A percentile compares a stretch with the other conserved stretches of the same genome.
These are phyloP conservation scores for Erodium trifolium DNA, from an alignment of 441 rosid genomes.

Conservation along the genomic window DNA sequence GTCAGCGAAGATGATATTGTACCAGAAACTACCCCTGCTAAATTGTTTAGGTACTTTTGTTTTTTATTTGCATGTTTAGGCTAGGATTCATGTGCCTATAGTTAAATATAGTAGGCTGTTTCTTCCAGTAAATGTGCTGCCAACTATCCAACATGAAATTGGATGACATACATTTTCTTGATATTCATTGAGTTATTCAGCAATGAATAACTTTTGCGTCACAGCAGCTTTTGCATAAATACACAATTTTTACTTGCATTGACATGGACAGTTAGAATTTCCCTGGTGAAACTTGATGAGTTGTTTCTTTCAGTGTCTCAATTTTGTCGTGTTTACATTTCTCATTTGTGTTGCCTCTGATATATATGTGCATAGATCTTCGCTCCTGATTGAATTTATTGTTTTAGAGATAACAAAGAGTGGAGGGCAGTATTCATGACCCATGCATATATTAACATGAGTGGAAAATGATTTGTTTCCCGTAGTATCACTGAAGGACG, in stretches of 20 bases:
- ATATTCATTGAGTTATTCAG: not conserved
- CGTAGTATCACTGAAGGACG: slow-evolving; percentile 62
- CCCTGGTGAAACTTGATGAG: not conserved
- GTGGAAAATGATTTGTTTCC: slow-evolving; percentile 9
- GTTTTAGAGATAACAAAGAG: not conserved
- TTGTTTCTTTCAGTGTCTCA: not conserved
- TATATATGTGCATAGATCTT: not conserved
- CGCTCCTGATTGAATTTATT: not conserved
- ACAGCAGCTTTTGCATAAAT: not conserved
- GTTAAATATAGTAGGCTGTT: slow-evolving; percentile 7
- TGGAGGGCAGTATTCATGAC: not conserved
- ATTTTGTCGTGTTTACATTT: not conserved
- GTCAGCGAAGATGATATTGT: slow-evolving; percentile 64
- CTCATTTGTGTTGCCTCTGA: no score
- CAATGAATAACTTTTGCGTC: not conserved
- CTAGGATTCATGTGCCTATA: not conserved
- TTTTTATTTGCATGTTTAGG: no score
- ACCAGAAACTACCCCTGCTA: slow-evolving; percentile 65
- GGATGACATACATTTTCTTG: not conserved
- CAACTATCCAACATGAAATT: slow-evolving; percentile 7
- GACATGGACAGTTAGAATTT: slow-evolving; percentile 2
- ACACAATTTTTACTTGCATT: not conserved
- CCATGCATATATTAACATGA: slow-evolving; percentile 1
- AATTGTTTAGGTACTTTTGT: slow-evolving; percentile 52
- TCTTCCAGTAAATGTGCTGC: slow-evolving; percentile 10